Evolutionary conservation across 2,329 filamentous ascomycete species (phyloP).

Genomic region (Pezicula carpinea): DNA sequence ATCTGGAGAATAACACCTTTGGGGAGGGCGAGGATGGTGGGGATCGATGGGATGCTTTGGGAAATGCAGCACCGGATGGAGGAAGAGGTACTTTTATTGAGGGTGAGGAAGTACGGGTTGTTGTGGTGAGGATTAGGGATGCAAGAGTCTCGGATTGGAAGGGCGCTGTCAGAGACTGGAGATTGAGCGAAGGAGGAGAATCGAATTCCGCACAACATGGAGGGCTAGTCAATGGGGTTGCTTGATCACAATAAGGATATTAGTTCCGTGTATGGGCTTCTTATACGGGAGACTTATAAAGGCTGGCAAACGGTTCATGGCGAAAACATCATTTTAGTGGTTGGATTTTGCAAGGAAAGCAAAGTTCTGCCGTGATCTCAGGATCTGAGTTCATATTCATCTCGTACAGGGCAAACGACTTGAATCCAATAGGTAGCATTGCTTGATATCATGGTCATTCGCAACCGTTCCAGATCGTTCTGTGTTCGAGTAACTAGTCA

Average conservation of each 20-base stretch:
- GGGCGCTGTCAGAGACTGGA: constrained; percentile 83
- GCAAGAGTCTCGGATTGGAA: constrained; percentile 94
- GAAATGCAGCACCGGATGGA: constrained; percentile 37
- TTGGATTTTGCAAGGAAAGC: too few relatives aligned
- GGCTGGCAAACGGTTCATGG: too few relatives aligned
- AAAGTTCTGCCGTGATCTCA: too few relatives aligned
- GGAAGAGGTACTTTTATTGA: constrained; percentile 66
- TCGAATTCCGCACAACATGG: constrained; percentile 7
- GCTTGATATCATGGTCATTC: too few relatives aligned
- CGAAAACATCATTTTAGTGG: too few relatives aligned
- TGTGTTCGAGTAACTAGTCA: too few relatives aligned
- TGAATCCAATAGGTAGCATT: too few relatives aligned
- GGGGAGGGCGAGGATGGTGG: constrained; percentile 48
- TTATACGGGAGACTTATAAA: too few relatives aligned
- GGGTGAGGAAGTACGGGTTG: constrained; percentile 79
- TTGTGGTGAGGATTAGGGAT: constrained; percentile 78
- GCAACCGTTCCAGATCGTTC: too few relatives aligned
- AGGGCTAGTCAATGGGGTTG: constrained; percentile 23
- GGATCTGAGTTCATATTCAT: too few relatives aligned
- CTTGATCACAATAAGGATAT: neutral
- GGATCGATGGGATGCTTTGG: constrained; percentile 26
- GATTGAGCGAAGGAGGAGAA: constrained; percentile 12
- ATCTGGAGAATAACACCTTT: constrained; percentile 91
- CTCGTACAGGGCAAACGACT: too few relatives aligned
- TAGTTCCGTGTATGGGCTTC: too few relatives aligned